These are phyloP conservation scores for Brassica incana DNA, from an alignment of 345 rosid species.

Conservation along the genomic window DNA sequence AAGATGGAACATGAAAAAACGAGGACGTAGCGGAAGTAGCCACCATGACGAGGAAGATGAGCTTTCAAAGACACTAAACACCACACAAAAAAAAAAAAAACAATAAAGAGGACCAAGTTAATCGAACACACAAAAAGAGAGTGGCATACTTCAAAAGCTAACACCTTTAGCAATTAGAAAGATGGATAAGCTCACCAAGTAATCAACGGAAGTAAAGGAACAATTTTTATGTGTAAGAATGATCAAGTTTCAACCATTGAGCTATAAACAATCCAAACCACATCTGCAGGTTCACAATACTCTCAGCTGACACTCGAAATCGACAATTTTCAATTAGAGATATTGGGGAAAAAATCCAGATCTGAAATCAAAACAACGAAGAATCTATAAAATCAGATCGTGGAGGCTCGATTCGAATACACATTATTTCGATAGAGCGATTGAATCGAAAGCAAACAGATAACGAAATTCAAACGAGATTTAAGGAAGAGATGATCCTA, in stretches of 20 bases:
- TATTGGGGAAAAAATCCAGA: background rate
- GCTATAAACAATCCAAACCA: background rate
- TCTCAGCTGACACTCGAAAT: background rate
- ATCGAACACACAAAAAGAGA: background rate
- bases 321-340: background rate
- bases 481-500: too few species aligned
- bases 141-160: background rate
- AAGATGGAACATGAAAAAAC: constrained; percentile 59
- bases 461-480: too few species aligned
- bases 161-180: background rate
- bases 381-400: constrained; percentile 6
- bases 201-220: too few species aligned
- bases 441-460: too few species aligned
- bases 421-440: background rate
- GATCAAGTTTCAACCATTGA: too few species aligned
- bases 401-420: background rate
- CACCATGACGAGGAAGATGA: constrained; percentile 46
- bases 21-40: constrained; percentile 74
- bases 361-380: constrained; percentile 28
- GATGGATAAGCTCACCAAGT: background rate
- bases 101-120: background rate
- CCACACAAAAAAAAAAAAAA: background rate
- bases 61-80: background rate
- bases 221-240: too few species aligned
- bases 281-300: background rate